phyloP scores from a whole-genome alignment of 2,329 filamentous ascomycete species.

The Penicillium griseofulvum region DNA sequence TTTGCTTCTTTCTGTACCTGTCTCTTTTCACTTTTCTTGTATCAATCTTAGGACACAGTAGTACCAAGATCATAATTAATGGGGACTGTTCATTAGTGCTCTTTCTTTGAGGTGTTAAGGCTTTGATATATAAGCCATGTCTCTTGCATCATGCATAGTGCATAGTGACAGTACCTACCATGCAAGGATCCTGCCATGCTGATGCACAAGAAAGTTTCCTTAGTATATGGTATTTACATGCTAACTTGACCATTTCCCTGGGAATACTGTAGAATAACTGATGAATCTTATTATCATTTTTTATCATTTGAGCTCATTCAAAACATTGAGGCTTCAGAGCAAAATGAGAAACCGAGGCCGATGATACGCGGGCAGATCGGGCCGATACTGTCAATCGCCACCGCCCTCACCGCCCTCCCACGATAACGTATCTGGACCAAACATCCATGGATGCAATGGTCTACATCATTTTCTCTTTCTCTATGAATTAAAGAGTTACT shows the following conservation, averaged over 20 bases:
- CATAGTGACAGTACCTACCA: not conserved
- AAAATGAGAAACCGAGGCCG: not conserved
- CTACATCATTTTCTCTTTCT: not conserved
- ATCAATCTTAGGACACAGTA: not conserved
- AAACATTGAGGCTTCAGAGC: not conserved
- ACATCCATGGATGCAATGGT: not conserved
- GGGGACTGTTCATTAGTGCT: not conserved
- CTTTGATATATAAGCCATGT: not conserved
- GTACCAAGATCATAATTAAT: constrained; percentile 1
- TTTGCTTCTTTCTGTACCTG: not conserved
- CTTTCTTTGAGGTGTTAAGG: not conserved
- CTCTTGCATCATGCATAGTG: not conserved
- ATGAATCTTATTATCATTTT: not conserved
- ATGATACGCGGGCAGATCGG: not conserved
- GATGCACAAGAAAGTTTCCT: not conserved
- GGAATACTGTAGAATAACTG: too few relatives aligned
- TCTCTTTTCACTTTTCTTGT: not conserved
- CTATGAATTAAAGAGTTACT: not conserved
- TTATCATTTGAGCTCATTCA: not conserved
- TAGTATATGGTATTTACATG: too few relatives aligned
- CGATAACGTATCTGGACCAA: constrained; percentile 10
- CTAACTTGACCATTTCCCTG: not conserved
- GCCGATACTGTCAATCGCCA: constrained; percentile 9
- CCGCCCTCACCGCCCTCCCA: constrained; percentile 7
- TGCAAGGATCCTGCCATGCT: not conserved